Evolutionary conservation across 2,329 filamentous ascomycete species (phyloP).

Genomic region (Scopulariopsis brevicaulis): DNA sequence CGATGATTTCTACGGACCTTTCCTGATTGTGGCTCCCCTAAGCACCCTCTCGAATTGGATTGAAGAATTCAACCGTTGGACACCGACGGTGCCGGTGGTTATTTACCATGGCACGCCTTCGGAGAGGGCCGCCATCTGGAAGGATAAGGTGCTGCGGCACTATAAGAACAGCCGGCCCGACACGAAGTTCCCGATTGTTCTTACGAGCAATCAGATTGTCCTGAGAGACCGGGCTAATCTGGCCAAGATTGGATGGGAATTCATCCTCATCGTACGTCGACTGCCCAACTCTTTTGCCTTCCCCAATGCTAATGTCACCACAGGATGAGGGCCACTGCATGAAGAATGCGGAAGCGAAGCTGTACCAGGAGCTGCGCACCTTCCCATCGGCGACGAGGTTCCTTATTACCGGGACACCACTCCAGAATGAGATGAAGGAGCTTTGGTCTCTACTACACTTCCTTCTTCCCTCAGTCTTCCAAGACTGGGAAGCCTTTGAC

Average conservation of each 20-base stretch:
- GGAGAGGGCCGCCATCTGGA: conserved; percentile 66
- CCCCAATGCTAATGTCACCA: conserved; percentile 6
- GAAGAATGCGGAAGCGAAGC: conserved; percentile 90
- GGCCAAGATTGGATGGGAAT: conserved; percentile 83
- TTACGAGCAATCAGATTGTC: conserved; percentile 93
- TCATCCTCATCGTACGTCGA: conserved; percentile 73
- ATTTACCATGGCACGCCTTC: conserved; percentile 81
- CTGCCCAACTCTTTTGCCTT: neutral
- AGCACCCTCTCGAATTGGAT: conserved; percentile 95
- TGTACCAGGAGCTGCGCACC: conserved; percentile 79
- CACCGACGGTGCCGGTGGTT: conserved; percentile 75
- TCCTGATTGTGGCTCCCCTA: conserved; percentile 79
- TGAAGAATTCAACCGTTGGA: conserved; percentile 85
- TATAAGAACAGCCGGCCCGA: conserved; percentile 41
- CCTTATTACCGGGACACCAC: conserved; percentile 84
- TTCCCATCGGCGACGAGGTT: conserved; percentile 86
- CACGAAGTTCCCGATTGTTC: conserved; percentile 75
- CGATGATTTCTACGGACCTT: conserved; percentile 72
- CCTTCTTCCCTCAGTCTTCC: conserved; percentile 82
- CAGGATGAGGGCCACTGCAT: conserved; percentile 91
- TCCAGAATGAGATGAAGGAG: conserved; percentile 93
- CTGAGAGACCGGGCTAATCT: conserved; percentile 78
- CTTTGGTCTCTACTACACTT: conserved; percentile 94
- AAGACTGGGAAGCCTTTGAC: conserved; percentile 85
- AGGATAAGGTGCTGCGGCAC: conserved; percentile 57